phyloP scores from a whole-genome alignment of 164 flowering plant species.

The Warburgia ugandensis region DNA sequence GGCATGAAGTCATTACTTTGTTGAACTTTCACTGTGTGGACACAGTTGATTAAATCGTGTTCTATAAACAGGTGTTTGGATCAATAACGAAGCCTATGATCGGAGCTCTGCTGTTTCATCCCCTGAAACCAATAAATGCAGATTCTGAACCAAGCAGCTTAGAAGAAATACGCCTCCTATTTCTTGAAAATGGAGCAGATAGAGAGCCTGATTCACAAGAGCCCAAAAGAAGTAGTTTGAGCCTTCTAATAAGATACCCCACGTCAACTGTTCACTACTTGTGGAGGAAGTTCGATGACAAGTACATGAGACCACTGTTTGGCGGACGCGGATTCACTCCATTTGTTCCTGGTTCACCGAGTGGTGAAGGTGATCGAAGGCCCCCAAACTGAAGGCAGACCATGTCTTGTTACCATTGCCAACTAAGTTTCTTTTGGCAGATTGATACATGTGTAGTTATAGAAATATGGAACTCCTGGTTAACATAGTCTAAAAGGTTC shows the following conservation, averaged over 20 bases:
- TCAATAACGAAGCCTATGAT: conserved; percentile 65
- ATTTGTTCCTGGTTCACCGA: conserved; percentile 45
- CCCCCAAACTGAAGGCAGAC: too few species aligned
- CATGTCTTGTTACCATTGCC: too few species aligned
- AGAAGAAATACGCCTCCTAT: conserved; percentile 40
- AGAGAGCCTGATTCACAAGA: too few species aligned
- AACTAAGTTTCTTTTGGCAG: too few species aligned
- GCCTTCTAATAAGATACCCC: conserved; percentile 48
- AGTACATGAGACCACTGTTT: conserved; percentile 71
- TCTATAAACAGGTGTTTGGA: conserved; percentile 49
- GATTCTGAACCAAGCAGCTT: conserved; percentile 38
- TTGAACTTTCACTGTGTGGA: too few species aligned
- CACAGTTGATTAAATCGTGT: too few species aligned
- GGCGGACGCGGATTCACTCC: conserved; percentile 78
- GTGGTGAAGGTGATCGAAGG: conserved; percentile 23
- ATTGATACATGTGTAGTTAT: too few species aligned
- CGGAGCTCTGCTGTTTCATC: conserved; percentile 29
- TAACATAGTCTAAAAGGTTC: too few species aligned
- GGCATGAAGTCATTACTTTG: too few species aligned
- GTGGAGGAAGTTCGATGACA: conserved; percentile 78
- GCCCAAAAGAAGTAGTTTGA: conserved; percentile 29
- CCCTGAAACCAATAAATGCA: conserved; percentile 15
- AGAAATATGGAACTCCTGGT: too few species aligned
- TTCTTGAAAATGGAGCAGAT: conserved; percentile 43
- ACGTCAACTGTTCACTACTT: conserved; percentile 58